These are phyloP conservation scores for Chaetomiaceae sp. DNA, from an alignment of 2,329 filamentous ascomycete genomes.

Conservation along the genomic window DNA sequence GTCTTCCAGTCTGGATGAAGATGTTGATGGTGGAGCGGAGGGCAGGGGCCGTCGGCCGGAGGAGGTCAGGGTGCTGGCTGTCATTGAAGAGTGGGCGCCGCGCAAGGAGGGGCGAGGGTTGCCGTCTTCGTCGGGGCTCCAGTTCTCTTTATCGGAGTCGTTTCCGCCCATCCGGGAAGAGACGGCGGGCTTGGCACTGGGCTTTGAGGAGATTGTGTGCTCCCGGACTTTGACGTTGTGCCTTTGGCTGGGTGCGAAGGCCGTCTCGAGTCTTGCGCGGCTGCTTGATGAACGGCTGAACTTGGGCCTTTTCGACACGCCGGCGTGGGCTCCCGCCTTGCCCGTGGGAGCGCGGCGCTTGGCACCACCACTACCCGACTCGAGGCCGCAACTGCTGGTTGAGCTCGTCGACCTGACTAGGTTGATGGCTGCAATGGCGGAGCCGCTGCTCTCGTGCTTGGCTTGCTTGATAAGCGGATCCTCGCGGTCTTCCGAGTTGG, in stretches of 20 bases:
- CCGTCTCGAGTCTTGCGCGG: slow-evolving; percentile 54
- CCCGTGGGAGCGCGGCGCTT: slow-evolving; percentile 58
- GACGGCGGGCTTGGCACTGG: no score
- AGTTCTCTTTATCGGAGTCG: slow-evolving; percentile 96
- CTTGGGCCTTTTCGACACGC: slow-evolving; percentile 56
- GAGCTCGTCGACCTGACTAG: slow-evolving; percentile 69
- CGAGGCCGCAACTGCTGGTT: slow-evolving; percentile 39
- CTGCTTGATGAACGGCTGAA: slow-evolving; percentile 59
- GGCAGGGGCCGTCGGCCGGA: slow-evolving; percentile 36
- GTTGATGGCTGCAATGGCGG: slow-evolving; percentile 75
- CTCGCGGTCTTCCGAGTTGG: slow-evolving; percentile 71
- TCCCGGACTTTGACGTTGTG: slow-evolving; percentile 34
- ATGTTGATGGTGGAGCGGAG: slow-evolving; percentile 23
- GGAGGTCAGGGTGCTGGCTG: background rate
- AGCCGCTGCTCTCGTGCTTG: slow-evolving; percentile 73
- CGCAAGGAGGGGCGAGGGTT: slow-evolving; percentile 32
- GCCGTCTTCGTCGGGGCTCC: slow-evolving; percentile 54
- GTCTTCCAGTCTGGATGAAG: background rate
- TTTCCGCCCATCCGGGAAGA: no score
- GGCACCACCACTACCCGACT: slow-evolving; percentile 46
- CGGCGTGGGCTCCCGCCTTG: slow-evolving; percentile 28
- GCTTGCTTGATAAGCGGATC: slow-evolving; percentile 74
- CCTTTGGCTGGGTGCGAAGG: slow-evolving; percentile 28
- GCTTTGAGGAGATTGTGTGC: slow-evolving; percentile 6
- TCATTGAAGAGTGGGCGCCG: no score